Evolutionary conservation across 1,284 basidiomycete genomes (phyloP), one percentile per base, ranked within the genome.

Genomic region (Ustilago bromivora): DNA sequence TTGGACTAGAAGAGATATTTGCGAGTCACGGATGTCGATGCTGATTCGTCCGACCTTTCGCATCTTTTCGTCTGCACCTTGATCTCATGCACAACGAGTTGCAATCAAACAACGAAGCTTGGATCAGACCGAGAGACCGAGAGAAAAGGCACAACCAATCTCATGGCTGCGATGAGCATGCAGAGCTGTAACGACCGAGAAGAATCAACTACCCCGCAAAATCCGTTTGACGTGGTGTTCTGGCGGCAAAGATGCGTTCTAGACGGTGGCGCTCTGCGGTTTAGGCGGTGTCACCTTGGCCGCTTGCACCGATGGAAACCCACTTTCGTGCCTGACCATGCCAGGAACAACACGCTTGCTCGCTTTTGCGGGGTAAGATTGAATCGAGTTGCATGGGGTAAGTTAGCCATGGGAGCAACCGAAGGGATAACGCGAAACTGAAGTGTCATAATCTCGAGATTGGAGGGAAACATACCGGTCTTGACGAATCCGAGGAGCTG

Each of bases 121-220:
- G 49, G 52, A 57, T 32, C 40, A 57, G 56, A 46, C 23, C 59
- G 19, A 61, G 35, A 57, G 56, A 46, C 23, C 59, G 19, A 61
- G 35, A 15, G 36, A 40, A n/a, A 9, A 6, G 32, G 57, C 19
- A 35, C 23, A 38, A 47, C 43, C 58, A 52, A 60, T 52, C 36
- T 17, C 12, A 32, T 51, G 6, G 28, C n/a, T 31, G 49, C 49
- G 28, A 51, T 34, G 31, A 32, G 11, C 23, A 51, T 32, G 15
- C 28, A 32, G 11, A 40, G 38, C 10, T 40, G 31, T 32, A 7
- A n/a, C 49, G n/a, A 23, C 8, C 49, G 3, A 15, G 43, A 19
- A 19, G 43, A 46, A 2, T 34, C 12, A 51, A 15, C 4, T 59
- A 59, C 47, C 57, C 57, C 35, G 57, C 46, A 52, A 28, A 40